phyloP scores from a whole-genome alignment of 495 filamentous ascomycete species.

The Aspergillus cavernicola region DNA sequence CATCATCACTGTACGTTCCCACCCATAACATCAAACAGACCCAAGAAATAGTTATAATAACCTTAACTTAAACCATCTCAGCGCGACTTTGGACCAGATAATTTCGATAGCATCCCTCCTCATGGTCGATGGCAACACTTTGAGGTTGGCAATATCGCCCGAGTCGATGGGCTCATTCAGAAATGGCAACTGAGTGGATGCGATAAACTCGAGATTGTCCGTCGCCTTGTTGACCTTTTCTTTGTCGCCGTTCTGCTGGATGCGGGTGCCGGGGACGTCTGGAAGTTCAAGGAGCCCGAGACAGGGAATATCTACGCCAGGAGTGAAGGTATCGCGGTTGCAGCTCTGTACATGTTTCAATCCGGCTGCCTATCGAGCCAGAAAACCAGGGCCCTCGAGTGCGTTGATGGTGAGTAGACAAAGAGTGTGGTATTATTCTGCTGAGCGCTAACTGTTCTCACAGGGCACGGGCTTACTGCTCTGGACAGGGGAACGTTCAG shows the following conservation, averaged over 20 bases:
- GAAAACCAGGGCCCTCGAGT: slow-evolving; percentile 16
- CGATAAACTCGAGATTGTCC: slow-evolving; percentile 67
- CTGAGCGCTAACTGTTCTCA: too few relatives aligned
- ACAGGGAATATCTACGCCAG: slow-evolving; percentile 43
- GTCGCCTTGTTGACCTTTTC: slow-evolving; percentile 81
- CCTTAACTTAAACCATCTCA: too few relatives aligned
- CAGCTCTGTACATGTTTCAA: slow-evolving; percentile 56
- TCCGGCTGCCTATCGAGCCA: slow-evolving; percentile 40
- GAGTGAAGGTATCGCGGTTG: slow-evolving; percentile 59
- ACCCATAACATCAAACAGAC: background rate
- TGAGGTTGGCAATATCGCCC: slow-evolving; percentile 70
- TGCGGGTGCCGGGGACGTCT: slow-evolving; percentile 75
- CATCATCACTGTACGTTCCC: slow-evolving; percentile 28
- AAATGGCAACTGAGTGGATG: slow-evolving; percentile 57
- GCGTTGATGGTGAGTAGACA: slow-evolving; percentile 5
- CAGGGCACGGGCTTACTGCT: too few relatives aligned
- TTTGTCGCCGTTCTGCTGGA: slow-evolving; percentile 83
- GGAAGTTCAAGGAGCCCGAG: slow-evolving; percentile 54
- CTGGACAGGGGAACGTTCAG: too few relatives aligned
- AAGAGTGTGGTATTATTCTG: background rate
- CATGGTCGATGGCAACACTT: slow-evolving; percentile 92
- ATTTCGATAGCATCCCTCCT: slow-evolving; percentile 53
- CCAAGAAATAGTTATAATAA: too few relatives aligned
- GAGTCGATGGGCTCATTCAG: slow-evolving; percentile 65
- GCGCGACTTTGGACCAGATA: slow-evolving; percentile 53